Evolutionary conservation across 345 rosid genomes (phyloP).

Genomic region (Citrus reticulata): DNA sequence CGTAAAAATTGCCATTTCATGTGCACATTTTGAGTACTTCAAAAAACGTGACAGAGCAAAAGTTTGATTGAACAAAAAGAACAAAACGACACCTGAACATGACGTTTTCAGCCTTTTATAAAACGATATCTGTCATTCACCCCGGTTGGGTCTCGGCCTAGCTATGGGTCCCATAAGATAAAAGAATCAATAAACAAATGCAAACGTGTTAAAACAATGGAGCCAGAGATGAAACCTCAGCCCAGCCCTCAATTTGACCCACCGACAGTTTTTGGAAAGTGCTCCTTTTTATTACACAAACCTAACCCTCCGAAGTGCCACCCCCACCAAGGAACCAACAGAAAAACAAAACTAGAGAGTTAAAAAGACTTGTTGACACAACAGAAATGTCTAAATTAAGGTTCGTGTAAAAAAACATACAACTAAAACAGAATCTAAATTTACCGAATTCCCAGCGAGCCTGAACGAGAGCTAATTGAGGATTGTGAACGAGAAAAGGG

Average conservation of each 20-base stretch:
- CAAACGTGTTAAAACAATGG: slow-evolving; percentile 16
- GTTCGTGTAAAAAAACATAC: not conserved
- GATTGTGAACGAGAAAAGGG: slow-evolving; percentile 78
- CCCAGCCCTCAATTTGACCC: slow-evolving; percentile 28
- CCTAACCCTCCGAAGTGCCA: not conserved
- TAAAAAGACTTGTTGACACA: not conserved
- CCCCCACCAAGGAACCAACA: not conserved
- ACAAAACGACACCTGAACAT: slow-evolving; percentile 1
- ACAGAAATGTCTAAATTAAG: not conserved
- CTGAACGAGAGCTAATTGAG: slow-evolving; percentile 76
- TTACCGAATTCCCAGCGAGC: slow-evolving; percentile 98
- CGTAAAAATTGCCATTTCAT: not conserved
- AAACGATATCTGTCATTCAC: too few species aligned
- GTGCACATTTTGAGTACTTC: not conserved
- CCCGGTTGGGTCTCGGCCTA: not conserved
- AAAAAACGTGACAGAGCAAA: not conserved
- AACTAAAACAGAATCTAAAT: not conserved
- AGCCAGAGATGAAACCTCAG: not conserved
- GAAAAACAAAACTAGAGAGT: not conserved
- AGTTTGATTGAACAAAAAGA: slow-evolving; percentile 2
- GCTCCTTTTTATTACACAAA: not conserved
- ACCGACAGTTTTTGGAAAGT: slow-evolving; percentile 56
- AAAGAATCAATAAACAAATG: not conserved
- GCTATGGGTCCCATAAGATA: not conserved
- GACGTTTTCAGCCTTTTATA: not conserved